These are phyloP conservation scores for Penicillium aurantiogriseum DNA, from an alignment of 2,329 filamentous ascomycete genomes.

Conservation along the genomic window DNA sequence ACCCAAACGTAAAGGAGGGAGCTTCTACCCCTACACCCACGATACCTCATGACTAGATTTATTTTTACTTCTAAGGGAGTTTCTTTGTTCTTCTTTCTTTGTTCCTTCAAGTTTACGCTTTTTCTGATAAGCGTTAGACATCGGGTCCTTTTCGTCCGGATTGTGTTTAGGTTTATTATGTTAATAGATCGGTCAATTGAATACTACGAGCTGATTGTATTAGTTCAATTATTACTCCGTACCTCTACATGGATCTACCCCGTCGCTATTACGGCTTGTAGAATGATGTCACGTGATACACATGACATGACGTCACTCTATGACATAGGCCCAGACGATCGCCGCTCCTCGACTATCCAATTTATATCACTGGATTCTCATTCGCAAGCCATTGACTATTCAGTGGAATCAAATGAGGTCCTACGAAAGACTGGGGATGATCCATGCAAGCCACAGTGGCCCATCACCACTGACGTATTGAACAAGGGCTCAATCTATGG, in stretches of 20 bases:
- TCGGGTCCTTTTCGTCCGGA: background rate
- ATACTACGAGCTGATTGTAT: background rate
- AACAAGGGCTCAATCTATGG: background rate
- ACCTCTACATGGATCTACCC: background rate
- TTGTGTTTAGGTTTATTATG: background rate
- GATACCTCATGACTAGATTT: slow-evolving; percentile 1
- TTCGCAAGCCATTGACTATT: background rate
- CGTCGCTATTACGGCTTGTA: background rate
- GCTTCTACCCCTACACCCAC: background rate
- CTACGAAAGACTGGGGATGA: background rate
- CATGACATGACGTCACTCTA: slow-evolving; percentile 1
- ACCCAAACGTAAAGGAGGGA: slow-evolving; percentile 36
- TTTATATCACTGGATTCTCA: background rate
- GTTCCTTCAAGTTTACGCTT: background rate
- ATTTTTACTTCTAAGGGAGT: background rate
- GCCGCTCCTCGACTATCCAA: background rate
- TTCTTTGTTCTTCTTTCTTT: background rate
- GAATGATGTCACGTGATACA: background rate
- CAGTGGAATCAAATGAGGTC: background rate
- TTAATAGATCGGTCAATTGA: background rate
- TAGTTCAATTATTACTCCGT: background rate
- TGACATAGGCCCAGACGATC: slow-evolving; percentile 12
- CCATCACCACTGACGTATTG: slow-evolving; percentile 8
- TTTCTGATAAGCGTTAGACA: background rate
- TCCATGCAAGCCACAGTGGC: slow-evolving; percentile 1